Percentiles rank a stretch among this genome's conserved stretches.
phyloP scores from a whole-genome alignment of 345 rosid genomes.

The sweet orange (Citrus sinensis) region DNA sequence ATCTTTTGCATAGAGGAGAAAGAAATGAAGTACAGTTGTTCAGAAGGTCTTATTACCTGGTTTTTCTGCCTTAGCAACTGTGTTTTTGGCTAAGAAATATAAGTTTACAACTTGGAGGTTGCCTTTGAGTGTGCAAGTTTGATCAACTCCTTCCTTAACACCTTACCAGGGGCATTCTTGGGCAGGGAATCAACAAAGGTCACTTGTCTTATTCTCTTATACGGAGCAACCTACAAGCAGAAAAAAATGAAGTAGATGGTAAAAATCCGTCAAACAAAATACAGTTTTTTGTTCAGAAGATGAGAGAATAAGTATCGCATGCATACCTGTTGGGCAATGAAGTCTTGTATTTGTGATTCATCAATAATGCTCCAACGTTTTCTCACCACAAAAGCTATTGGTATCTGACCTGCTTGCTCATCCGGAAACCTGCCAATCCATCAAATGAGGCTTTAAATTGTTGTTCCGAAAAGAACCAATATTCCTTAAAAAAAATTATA shows the following conservation, averaged over 20 bases:
- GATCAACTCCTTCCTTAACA: conserved; percentile 44
- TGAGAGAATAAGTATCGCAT: not conserved
- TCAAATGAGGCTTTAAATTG: not conserved
- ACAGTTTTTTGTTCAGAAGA: not conserved
- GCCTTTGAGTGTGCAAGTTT: conserved; percentile 22
- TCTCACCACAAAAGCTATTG: conserved; percentile 48
- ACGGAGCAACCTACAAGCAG: conserved; percentile 44
- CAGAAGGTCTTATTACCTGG: not conserved
- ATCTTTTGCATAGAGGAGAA: not conserved
- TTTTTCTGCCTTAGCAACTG: not conserved
- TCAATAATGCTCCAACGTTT: conserved; percentile 29
- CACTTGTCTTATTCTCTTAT: conserved; percentile 43
- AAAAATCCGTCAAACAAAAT: not conserved
- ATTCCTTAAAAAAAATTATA: too few relatives aligned
- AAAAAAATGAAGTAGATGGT: not conserved
- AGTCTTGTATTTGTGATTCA: conserved; percentile 36
- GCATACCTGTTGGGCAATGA: conserved; percentile 37
- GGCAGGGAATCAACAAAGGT: conserved; percentile 43
- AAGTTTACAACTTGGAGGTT: conserved; percentile 34
- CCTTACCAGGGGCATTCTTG: conserved; percentile 49
- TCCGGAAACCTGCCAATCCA: conserved; percentile 44
- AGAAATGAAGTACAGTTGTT: not conserved
- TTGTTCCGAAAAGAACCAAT: not conserved
- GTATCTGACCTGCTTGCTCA: conserved; percentile 54
- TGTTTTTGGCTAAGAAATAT: too few relatives aligned